Evolutionary conservation across 78 protist species (phyloP).

Genomic region (Dictyostelium citrinum): DNA sequence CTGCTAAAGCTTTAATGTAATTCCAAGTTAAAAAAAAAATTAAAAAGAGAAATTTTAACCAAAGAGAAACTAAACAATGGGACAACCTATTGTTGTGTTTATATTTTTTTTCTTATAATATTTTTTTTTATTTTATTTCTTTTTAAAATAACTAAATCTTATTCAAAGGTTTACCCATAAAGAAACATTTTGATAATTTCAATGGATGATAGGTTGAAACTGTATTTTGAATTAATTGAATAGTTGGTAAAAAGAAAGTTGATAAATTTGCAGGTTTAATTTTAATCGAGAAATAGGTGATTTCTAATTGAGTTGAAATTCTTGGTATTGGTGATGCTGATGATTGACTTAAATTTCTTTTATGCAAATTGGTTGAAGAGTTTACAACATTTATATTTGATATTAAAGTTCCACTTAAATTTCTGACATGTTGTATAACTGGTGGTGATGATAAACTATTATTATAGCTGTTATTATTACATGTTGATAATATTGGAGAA

Average conservation of each 20-base stretch:
- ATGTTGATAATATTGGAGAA: conserved; percentile 1
- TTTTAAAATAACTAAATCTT: neutral
- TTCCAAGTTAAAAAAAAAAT: no score
- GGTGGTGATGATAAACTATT: neutral
- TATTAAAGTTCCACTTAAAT: neutral
- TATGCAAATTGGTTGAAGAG: neutral
- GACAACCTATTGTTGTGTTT: no score
- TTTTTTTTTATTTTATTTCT: neutral
- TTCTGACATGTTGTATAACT: neutral
- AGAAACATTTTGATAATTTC: neutral
- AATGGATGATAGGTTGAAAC: neutral
- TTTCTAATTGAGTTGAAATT: neutral
- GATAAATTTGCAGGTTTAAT: neutral
- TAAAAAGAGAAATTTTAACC: no score
- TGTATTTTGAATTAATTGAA: neutral
- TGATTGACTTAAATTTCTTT: conserved; percentile 12
- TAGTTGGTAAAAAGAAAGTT: conserved; percentile 24
- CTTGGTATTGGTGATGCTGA: neutral
- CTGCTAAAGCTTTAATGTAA: no score
- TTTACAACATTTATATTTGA: neutral
- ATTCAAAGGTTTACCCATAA: conserved; percentile 2
- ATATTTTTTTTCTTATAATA: no score
- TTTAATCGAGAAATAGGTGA: neutral
- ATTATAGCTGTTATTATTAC: neutral
- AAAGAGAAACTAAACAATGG: no score